phyloP scores from a whole-genome alignment of 169 alveolate species.

The Plasmodium chabaudi region DNA sequence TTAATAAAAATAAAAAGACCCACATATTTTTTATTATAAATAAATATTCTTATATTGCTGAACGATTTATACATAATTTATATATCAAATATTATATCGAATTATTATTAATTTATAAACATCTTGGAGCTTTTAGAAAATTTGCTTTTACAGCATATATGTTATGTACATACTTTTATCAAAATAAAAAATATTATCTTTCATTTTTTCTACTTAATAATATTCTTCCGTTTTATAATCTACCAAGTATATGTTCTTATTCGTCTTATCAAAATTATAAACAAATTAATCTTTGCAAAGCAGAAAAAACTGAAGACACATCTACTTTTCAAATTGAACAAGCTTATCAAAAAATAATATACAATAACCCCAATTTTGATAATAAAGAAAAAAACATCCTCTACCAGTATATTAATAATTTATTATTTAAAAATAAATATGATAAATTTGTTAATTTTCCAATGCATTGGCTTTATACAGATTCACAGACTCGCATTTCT shows the following conservation, averaged over 20 bases:
- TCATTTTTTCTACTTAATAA: conserved; percentile 40
- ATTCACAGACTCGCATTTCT: too few species aligned
- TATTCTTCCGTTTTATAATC: conserved; percentile 46
- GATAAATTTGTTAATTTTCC: too few species aligned
- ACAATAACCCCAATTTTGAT: not conserved
- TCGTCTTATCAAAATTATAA: not conserved
- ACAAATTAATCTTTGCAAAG: too few species aligned
- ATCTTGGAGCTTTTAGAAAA: conserved; percentile 58
- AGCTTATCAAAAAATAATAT: too few species aligned
- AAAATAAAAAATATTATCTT: conserved; percentile 22
- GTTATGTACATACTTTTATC: conserved; percentile 24
- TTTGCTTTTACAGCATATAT: conserved; percentile 55
- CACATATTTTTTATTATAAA: conserved; percentile 10
- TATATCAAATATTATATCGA: conserved; percentile 37
- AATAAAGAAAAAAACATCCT: not conserved
- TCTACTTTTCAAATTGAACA: too few species aligned
- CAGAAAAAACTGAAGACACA: too few species aligned
- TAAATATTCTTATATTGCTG: conserved; percentile 33
- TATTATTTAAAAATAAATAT: not conserved
- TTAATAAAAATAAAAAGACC: conserved; percentile 22
- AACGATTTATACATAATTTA: conserved; percentile 8
- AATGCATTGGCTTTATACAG: too few species aligned
- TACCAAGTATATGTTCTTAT: conserved; percentile 11
- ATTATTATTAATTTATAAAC: conserved; percentile 21
- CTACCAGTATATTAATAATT: not conserved